Conservation (phyloP, 2,329 filamentous ascomycete genomes). For the Camillea tinctor region DNA sequence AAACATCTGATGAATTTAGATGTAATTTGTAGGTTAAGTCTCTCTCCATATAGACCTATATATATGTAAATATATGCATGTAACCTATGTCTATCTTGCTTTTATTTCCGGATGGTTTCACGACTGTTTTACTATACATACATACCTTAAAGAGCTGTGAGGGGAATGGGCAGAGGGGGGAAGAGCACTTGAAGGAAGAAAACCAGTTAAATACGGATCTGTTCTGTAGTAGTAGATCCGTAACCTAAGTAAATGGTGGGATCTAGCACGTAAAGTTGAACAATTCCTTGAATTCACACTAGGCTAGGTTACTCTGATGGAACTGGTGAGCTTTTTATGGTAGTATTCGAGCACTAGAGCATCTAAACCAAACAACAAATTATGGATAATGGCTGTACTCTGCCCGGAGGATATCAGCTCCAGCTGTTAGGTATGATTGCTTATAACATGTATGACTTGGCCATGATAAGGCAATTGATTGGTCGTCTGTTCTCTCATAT, state of each 20-base stretch:
- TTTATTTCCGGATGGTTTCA: background rate
- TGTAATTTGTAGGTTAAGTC: background rate
- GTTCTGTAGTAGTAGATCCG: too few relatives aligned
- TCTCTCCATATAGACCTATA: too few relatives aligned
- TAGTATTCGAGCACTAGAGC: too few relatives aligned
- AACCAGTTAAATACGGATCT: too few relatives aligned
- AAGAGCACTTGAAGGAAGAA: background rate
- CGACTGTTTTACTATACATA: background rate
- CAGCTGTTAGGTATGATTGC: background rate
- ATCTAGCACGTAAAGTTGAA: too few relatives aligned
- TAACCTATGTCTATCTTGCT: background rate
- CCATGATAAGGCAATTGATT: background rate
- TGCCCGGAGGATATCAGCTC: background rate
- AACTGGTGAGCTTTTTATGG: too few relatives aligned
- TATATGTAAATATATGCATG: too few relatives aligned
- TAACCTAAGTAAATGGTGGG: too few relatives aligned
- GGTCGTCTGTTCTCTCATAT: background rate
- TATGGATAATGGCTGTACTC: too few relatives aligned
- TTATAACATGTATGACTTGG: background rate
- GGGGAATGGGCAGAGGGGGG: background rate
- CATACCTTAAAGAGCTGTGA: background rate
- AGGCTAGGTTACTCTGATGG: too few relatives aligned
- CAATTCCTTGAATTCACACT: too few relatives aligned
- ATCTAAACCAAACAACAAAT: too few relatives aligned
- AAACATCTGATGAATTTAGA: background rate